phyloP scores from a whole-genome alignment of 192 early-diverging fungal genomes.

The Backusella morwellensis region DNA sequence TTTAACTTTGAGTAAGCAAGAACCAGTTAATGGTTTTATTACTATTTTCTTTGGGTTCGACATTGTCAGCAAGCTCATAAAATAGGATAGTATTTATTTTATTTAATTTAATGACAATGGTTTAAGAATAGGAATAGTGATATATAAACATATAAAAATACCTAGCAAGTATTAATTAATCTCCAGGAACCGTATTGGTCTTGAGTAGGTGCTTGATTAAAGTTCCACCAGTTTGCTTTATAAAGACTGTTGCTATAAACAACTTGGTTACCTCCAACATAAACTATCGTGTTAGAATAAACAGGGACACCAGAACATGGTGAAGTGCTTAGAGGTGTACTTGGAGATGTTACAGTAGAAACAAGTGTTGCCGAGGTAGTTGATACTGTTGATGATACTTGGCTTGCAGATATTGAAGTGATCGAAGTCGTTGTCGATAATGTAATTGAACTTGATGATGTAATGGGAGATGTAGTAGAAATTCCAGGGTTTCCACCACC shows the following conservation, averaged over 20 bases:
- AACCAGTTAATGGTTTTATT: no score
- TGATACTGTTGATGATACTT: neutral
- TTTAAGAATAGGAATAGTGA: neutral
- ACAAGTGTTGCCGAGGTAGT: neutral
- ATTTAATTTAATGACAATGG: neutral
- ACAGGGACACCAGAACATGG: slow-evolving; percentile 26
- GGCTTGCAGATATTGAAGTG: neutral
- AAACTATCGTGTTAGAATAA: slow-evolving; percentile 25
- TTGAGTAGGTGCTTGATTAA: slow-evolving; percentile 27
- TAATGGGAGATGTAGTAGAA: slow-evolving; percentile 23
- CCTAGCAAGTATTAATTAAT: neutral
- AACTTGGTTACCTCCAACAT: slow-evolving; percentile 36
- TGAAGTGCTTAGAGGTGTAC: neutral
- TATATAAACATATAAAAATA: neutral
- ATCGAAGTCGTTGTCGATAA: neutral
- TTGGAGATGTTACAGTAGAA: neutral
- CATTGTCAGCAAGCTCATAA: no score
- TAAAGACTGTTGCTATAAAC: slow-evolving; percentile 38
- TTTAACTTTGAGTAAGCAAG: no score
- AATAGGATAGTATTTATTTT: neutral
- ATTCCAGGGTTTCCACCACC: neutral
- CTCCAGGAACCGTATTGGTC: neutral
- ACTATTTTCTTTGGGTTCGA: no score
- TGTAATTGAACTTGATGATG: neutral
- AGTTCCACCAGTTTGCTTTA: slow-evolving; percentile 47